Conservation (phyloP, 2,329 filamentous ascomycete species). For the Alternaria triticimaculans region DNA sequence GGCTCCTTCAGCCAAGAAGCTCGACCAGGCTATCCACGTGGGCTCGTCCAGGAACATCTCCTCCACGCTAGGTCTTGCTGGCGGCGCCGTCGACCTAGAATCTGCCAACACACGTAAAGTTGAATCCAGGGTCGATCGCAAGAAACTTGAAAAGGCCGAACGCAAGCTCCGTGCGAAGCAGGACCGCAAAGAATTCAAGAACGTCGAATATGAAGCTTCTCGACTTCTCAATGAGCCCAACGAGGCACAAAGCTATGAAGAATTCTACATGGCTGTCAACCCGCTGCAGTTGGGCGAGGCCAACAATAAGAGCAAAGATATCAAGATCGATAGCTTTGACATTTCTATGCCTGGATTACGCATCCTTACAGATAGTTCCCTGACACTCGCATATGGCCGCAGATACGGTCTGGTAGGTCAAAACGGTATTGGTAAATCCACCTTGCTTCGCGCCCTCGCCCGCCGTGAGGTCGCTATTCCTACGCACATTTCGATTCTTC, state of each 20-base stretch:
- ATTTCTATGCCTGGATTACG: slow-evolving; percentile 88
- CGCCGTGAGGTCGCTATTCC: slow-evolving; percentile 93
- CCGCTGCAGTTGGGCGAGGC: slow-evolving; percentile 85
- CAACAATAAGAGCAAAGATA: slow-evolving; percentile 88
- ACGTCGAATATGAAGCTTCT: slow-evolving; percentile 96
- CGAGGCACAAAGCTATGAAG: slow-evolving; percentile 90
- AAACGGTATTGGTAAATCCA: slow-evolving; percentile 92
- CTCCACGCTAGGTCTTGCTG: slow-evolving; percentile 87
- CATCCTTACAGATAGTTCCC: slow-evolving; percentile 87
- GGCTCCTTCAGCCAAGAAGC: slow-evolving; percentile 78
- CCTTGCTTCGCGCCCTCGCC: slow-evolving; percentile 88
- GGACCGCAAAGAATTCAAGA: slow-evolving; percentile 98
- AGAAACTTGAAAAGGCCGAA: slow-evolving; percentile 99
- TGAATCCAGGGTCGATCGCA: slow-evolving; percentile 95
- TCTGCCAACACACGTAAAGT: slow-evolving; percentile 92
- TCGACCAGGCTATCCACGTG: slow-evolving; percentile 95
- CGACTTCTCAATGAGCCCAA: slow-evolving; percentile 83
- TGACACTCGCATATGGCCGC: slow-evolving; percentile 90
- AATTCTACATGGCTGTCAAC: slow-evolving; percentile 99
- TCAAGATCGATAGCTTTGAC: slow-evolving; percentile 96
- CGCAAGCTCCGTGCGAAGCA: slow-evolving; percentile 97
- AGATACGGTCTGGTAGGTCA: slow-evolving; percentile 97
- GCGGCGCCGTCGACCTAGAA: slow-evolving; percentile 86
- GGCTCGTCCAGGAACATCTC: slow-evolving; percentile 95
- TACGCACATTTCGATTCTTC: slow-evolving; percentile 96